These are phyloP conservation scores for Nemania diffusa DNA, from an alignment of 2,329 filamentous ascomycete species.

Conservation along the genomic window DNA sequence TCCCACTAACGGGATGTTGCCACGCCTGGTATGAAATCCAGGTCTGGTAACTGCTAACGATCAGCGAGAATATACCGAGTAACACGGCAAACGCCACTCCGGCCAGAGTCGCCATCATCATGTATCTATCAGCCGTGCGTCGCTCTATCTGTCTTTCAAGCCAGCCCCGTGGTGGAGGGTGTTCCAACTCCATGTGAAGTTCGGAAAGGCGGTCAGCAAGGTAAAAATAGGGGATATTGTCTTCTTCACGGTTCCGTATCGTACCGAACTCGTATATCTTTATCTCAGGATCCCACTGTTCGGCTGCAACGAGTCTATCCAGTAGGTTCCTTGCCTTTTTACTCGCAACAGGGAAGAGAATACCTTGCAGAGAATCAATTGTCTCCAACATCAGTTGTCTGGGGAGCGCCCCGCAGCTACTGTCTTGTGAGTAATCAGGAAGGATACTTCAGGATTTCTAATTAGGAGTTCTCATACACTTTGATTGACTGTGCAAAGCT, in stretches of 20 bases:
- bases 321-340: constrained; percentile 6
- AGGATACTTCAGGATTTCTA: too few relatives aligned
- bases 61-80: background rate
- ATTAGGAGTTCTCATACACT: background rate
- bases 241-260: background rate
- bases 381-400: constrained; percentile 11
- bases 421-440: too few relatives aligned
- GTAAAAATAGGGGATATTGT: background rate
- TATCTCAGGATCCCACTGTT: constrained; percentile 8
- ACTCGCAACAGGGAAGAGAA: constrained; percentile 1
- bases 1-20: background rate
- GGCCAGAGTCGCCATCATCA: background rate
- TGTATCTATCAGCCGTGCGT: background rate
- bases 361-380: constrained; percentile 5
- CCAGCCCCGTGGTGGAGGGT: background rate
- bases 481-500: constrained; percentile 6
- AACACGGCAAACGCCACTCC: background rate
- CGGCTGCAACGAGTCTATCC: background rate
- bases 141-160: background rate
- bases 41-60: background rate
- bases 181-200: background rate
- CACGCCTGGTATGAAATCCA: background rate
- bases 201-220: background rate
- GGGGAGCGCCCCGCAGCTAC: too few relatives aligned
- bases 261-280: constrained; percentile 2